Conservation (phyloP, 2,329 filamentous ascomycete genomes). For the Botrytis paeoniae region DNA sequence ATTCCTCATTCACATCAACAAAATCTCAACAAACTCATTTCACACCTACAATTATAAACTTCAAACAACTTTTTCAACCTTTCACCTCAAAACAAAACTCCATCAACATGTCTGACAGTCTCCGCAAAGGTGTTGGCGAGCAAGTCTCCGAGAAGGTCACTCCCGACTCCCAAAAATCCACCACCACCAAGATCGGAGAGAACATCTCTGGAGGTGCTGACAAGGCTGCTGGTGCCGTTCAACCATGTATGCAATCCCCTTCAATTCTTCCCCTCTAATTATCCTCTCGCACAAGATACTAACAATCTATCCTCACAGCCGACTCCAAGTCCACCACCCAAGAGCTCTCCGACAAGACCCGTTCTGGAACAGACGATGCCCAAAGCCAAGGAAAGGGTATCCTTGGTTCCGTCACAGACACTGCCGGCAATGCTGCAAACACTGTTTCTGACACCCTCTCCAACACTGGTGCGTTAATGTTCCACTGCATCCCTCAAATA, state of each 20-base stretch:
- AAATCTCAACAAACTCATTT: not conserved
- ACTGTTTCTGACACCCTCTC: slow-evolving; percentile 20
- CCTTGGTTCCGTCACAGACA: slow-evolving; percentile 43
- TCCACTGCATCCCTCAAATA: not conserved
- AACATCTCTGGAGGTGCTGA: slow-evolving; percentile 45
- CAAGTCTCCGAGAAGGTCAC: slow-evolving; percentile 50
- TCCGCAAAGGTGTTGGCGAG: slow-evolving; percentile 49
- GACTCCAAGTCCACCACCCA: slow-evolving; percentile 46
- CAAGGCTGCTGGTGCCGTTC: slow-evolving; percentile 45
- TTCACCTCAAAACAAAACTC: not conserved
- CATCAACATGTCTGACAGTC: slow-evolving; percentile 20
- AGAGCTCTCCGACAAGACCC: slow-evolving; percentile 46
- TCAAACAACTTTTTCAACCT: not conserved
- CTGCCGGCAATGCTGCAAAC: slow-evolving; percentile 36
- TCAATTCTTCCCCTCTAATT: not conserved
- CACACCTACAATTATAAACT: not conserved
- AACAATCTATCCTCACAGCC: slow-evolving; percentile 19
- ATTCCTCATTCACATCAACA: slow-evolving; percentile 1
- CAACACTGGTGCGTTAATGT: slow-evolving; percentile 7
- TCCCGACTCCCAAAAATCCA: slow-evolving; percentile 54
- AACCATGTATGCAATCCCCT: slow-evolving; percentile 41
- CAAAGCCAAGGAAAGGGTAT: slow-evolving; percentile 42
- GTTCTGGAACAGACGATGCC: slow-evolving; percentile 42
- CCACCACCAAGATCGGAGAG: slow-evolving; percentile 42
- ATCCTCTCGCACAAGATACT: not conserved